Base-by-base conservation (phyloP, 768 basidiomycete species). In the Scleroderma citrinum region DNA sequence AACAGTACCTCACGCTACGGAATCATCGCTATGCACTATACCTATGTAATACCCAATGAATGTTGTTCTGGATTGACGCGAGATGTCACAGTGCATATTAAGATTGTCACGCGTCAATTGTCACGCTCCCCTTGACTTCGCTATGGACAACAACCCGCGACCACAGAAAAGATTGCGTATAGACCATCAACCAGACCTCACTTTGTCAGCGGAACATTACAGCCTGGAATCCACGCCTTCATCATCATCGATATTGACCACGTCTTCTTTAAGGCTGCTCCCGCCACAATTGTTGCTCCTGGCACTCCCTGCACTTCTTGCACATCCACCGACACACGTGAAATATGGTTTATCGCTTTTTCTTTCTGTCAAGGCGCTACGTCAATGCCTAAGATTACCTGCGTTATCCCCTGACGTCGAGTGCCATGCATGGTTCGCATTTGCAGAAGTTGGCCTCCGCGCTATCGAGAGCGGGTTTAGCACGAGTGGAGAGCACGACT, bases 391-490 rank as follows among this genome's bases (percentile, higher is more conserved):
- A 12, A 55, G 66, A 0, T 54, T 80, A 0, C 68, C 71, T 3
- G 69, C 72, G 12, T 68, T 88, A 1, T 75, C 80, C 5, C 73
- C 75, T 5, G 75, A 77, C 44, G 61, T 82, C 8, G 86, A 88
- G 56, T 88, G 85, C 59, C 70, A 80, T 7, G 85, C 85, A 1
- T 87, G 83, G 80, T 80, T 81, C 1, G 76, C 76, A 10, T 55
- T 89, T 0, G 86, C 80, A 0, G 87, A 90, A 62, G 57, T 86
- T 2, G 87, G 85, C 3, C 72, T 88, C 59, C 71, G 70, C 51
- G 72, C 80, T 38, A 72, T 80, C 42, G 62, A 66, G 14, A 73
- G 77, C 19, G 76, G 78, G 21, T 67, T 76, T 43, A 62, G 64
- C 40, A 56, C 60, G 30, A 55, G 41, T 21, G 65, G 64, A 2